Conservation (phyloP, 2,329 filamentous ascomycete species). For the Nothomitra cinnamomea region DNA sequence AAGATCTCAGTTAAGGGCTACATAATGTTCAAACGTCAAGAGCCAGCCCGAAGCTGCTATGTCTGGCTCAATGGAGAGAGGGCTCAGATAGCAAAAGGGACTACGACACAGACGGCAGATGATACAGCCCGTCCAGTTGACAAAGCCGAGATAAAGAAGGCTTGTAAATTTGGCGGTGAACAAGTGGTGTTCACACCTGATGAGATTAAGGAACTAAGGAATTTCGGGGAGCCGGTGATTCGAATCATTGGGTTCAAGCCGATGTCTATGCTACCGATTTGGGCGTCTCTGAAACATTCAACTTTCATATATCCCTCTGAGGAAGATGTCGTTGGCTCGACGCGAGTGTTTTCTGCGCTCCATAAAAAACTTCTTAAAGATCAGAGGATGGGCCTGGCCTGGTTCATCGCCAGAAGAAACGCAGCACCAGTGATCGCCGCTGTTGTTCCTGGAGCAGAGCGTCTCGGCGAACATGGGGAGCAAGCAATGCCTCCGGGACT, state of each 20-base stretch:
- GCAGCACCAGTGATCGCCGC: slow-evolving; percentile 65
- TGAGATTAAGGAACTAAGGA: slow-evolving; percentile 58
- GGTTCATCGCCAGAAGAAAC: slow-evolving; percentile 74
- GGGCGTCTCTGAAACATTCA: slow-evolving; percentile 74
- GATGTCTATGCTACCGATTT: slow-evolving; percentile 52
- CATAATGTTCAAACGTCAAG: slow-evolving; percentile 71
- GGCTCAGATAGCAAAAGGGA: slow-evolving; percentile 59
- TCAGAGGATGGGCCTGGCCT: slow-evolving; percentile 70
- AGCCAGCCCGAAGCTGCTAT: slow-evolving; percentile 65
- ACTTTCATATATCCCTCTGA: slow-evolving; percentile 92
- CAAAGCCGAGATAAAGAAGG: slow-evolving; percentile 69
- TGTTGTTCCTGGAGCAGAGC: slow-evolving; percentile 58
- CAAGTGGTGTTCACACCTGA: slow-evolving; percentile 74
- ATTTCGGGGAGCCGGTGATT: slow-evolving; percentile 69
- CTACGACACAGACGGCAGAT: slow-evolving; percentile 59
- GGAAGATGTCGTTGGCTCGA: slow-evolving; percentile 76
- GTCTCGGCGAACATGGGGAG: slow-evolving; percentile 45
- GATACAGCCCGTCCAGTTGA: slow-evolving; percentile 63
- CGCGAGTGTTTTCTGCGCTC: slow-evolving; percentile 77
- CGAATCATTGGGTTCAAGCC: slow-evolving; percentile 92
- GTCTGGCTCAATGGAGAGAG: slow-evolving; percentile 79
- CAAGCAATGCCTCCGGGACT: slow-evolving; percentile 66
- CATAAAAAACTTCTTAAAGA: slow-evolving; percentile 71
- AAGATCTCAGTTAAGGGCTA: slow-evolving; percentile 88
- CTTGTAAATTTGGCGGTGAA: slow-evolving; percentile 90